Evolutionary conservation across 1,284 basidiomycete genomes (phyloP), one percentile per base, ranked within the genome.

Genomic region (Austroboletus sp.): DNA sequence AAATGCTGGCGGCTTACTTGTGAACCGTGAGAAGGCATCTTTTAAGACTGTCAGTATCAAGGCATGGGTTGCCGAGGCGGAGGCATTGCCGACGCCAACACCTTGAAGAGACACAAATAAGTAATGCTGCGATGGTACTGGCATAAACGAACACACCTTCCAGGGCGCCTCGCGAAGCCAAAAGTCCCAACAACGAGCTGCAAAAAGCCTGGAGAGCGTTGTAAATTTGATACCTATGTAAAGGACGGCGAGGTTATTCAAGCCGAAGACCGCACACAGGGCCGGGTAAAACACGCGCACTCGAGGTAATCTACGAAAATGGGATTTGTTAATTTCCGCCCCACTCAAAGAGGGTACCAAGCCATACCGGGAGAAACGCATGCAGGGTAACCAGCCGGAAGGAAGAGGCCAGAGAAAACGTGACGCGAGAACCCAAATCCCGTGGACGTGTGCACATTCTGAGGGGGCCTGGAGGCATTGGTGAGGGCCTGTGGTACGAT

Each of bases 191-290:
- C 1, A 85, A 62, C 0, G 81, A 81, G 54, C 77, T 83, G 56
- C 79, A 83, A 53, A 82, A 83, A 3, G 80, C 78, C 62, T 84
- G 82, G 2, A 82, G 48, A 0, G 78, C 79, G 51, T 85, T 84
- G 53, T 76, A 72, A 12, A 79, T 66, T 56, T 84, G 81, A 56
- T 82, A 83, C 47, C 78, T 61, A n/a, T n/a, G n/a, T n/a, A 43
- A 31, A 37, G 42, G 17, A 26, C 9, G n/a, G 23, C 4, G 16
- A 7, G 23, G 17, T 4, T 4, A 40, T 11, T 27, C 11, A 27
- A 21, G 33, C 6, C 12, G 5, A 21, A 10, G 2, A 35, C 6
- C 6, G 9, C 13, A 17, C 39, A 39, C 23, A 21, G 7, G 34
- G 42, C 4, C 31, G 7, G 19, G 15, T 4, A 10, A n/a, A 13